Conservation (phyloP, 176 grass and related monocot species). For the Oryza punctata region DNA sequence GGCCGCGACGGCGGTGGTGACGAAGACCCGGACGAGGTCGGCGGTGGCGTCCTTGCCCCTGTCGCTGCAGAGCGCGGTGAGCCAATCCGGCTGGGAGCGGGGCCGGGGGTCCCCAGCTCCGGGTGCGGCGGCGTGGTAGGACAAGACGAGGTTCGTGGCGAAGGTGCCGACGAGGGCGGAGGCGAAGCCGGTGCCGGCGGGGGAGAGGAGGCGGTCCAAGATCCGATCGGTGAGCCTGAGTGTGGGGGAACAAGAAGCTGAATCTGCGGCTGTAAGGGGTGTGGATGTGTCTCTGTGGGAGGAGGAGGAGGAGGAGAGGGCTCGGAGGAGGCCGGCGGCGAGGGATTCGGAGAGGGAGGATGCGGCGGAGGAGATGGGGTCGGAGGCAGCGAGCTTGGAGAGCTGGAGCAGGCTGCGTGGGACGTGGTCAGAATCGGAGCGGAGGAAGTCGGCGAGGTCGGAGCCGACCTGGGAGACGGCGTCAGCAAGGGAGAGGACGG, state of each 20-base stretch:
- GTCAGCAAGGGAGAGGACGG: constrained; percentile 56
- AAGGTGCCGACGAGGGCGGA: constrained; percentile 73
- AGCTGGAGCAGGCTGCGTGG: constrained; percentile 70
- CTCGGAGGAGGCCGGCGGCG: constrained; percentile 37
- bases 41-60: constrained; percentile 68
- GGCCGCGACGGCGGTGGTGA: constrained; percentile 64
- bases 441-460: constrained; percentile 67
- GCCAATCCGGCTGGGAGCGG: constrained; percentile 48
- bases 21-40: constrained; percentile 68
- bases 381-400: constrained; percentile 71
- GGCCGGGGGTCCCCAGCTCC: neutral
- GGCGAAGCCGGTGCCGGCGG: constrained; percentile 62
- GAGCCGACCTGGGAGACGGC: constrained; percentile 48
- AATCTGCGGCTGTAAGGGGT: too few species aligned
- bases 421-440: constrained; percentile 68
- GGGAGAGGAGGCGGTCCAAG: constrained; percentile 72
- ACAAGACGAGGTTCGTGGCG: constrained; percentile 62
- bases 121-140: constrained; percentile 25
- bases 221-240: constrained; percentile 55
- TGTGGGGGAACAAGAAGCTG: neutral
- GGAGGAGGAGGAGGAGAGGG: constrained; percentile 16
- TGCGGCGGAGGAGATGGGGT: constrained; percentile 29
- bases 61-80: constrained; percentile 56
- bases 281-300: too few species aligned
- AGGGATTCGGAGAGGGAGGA: constrained; percentile 41